Percentiles rank a stretch among this genome's conserved stretches.
Conservation (phyloP, 371 early-diverging fungal genomes). For the Dentiscutata heterogama region DNA sequence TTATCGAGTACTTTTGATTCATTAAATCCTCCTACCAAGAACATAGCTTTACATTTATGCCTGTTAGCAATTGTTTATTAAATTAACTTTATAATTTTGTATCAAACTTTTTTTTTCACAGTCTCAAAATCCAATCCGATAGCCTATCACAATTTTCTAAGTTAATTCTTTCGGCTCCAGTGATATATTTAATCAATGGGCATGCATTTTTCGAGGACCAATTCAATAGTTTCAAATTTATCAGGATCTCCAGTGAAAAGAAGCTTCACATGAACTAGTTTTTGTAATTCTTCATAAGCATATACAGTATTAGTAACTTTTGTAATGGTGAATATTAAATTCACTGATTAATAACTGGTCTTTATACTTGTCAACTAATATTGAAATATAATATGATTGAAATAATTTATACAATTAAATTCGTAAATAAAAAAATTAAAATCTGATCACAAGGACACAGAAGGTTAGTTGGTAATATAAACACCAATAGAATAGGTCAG, state of each 20-base stretch:
- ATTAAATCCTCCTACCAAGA: slow-evolving; percentile 67
- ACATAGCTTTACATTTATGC: slow-evolving; percentile 56
- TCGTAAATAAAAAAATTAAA: too few species aligned
- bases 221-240: background rate
- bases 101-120: slow-evolving; percentile 39
- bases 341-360: too few species aligned
- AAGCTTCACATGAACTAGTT: slow-evolving; percentile 11
- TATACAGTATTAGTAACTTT: too few species aligned
- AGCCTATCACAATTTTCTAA: background rate
- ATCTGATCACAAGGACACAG: too few species aligned
- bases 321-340: too few species aligned
- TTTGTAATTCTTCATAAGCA: slow-evolving; percentile 30
- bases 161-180: background rate
- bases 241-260: slow-evolving; percentile 13
- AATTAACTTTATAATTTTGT: slow-evolving; percentile 25
- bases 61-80: slow-evolving; percentile 48
- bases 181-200: slow-evolving; percentile 10
- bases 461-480: too few species aligned
- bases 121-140: slow-evolving; percentile 10
- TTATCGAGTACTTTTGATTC: slow-evolving; percentile 53
- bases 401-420: too few species aligned
- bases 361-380: too few species aligned
- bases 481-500: too few species aligned
- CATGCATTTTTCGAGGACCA: slow-evolving; percentile 10
- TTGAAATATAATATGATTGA: too few species aligned